These are phyloP conservation scores for Paraphaeosphaeria sporulosa DNA, from an alignment of 2,329 filamentous ascomycete genomes.

Conservation along the genomic window DNA sequence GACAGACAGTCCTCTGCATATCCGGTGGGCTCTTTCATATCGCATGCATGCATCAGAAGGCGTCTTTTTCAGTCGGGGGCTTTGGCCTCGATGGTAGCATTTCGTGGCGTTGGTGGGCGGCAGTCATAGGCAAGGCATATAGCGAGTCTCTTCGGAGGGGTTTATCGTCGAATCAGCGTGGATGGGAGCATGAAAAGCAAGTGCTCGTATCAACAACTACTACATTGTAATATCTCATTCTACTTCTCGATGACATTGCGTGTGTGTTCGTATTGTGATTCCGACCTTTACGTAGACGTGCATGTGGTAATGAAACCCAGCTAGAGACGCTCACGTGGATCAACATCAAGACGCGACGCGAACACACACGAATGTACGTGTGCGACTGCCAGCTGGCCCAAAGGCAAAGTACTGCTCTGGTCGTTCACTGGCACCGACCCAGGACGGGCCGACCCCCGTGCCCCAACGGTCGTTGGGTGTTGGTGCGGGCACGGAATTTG, in stretches of 20 bases:
- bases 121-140: not conserved
- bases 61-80: not conserved
- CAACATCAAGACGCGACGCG: not conserved
- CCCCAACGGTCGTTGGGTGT: not conserved
- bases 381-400: not conserved
- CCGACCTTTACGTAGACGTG: no score
- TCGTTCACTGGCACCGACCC: not conserved
- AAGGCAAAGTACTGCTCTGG: not conserved
- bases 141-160: constrained; percentile 1
- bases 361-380: not conserved
- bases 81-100: constrained; percentile 7
- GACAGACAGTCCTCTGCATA: constrained; percentile 12
- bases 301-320: not conserved
- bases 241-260: not conserved
- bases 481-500: not conserved
- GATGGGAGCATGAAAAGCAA: not conserved
- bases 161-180: not conserved
- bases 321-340: not conserved
- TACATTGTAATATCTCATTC: not conserved
- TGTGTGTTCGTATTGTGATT: not conserved
- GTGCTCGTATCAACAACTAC: not conserved
- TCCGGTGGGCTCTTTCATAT: constrained; percentile 17
- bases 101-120: constrained; percentile 5
- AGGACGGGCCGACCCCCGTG: not conserved
- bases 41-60: constrained; percentile 35